phyloP scores from a whole-genome alignment of 2,329 filamentous ascomycete species.

The Colletotrichum noveboracense region DNA sequence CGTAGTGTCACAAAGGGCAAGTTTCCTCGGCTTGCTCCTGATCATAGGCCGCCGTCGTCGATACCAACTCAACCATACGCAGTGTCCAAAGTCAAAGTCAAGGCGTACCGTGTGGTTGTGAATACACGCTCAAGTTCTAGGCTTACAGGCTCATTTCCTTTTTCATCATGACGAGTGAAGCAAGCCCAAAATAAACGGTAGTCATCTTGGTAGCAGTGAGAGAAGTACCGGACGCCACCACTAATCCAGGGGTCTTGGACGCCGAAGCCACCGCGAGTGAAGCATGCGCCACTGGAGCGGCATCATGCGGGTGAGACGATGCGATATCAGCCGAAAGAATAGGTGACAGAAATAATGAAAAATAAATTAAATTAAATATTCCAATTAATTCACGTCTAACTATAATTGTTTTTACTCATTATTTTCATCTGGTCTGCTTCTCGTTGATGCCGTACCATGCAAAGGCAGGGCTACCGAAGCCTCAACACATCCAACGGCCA shows the following conservation, averaged over 20 bases:
- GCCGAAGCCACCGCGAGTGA: neutral
- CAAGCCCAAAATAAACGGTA: neutral
- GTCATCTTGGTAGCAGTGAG: neutral
- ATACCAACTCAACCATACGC: neutral
- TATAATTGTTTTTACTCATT: neutral
- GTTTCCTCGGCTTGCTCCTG: neutral
- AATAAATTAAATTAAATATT: neutral
- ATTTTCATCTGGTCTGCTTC: neutral
- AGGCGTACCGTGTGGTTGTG: neutral
- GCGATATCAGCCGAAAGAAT: neutral
- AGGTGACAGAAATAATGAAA: neutral
- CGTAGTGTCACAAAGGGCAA: neutral
- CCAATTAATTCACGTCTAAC: neutral
- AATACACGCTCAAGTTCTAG: neutral
- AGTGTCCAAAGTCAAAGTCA: neutral
- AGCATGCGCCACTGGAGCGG: neutral
- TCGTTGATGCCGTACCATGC: neutral
- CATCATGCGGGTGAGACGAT: neutral
- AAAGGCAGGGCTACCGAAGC: neutral
- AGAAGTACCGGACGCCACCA: neutral
- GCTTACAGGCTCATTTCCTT: neutral
- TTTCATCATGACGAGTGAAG: fast-evolving
- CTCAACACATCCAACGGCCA: neutral
- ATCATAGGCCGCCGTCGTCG: neutral
- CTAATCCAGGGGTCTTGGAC: neutral